Evolutionary conservation across 441 rosid genomes (phyloP).

Genomic region (Erodium trifolium): DNA sequence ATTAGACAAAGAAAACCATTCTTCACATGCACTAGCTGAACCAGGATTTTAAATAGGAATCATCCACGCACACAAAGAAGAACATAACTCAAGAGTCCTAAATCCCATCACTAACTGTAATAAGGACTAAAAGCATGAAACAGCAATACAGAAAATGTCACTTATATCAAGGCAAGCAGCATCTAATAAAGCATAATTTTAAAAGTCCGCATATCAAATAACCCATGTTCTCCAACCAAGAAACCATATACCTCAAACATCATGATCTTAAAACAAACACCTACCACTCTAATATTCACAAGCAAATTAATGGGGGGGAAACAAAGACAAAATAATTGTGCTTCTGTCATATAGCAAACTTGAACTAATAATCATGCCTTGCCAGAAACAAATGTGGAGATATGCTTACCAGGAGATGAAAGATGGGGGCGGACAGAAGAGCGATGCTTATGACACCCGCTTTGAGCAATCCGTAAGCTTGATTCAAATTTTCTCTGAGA

Average conservation of each 20-base stretch:
- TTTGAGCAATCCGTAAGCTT: slow-evolving; percentile 38
- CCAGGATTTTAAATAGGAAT: not conserved
- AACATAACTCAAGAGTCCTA: no score
- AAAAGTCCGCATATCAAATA: not conserved
- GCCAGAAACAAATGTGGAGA: not conserved
- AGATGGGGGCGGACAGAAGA: slow-evolving; percentile 59
- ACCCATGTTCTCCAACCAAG: not conserved
- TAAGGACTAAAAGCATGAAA: no score
- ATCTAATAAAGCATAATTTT: not conserved
- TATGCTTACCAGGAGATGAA: slow-evolving; percentile 54
- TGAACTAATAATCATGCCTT: not conserved
- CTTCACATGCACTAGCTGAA: not conserved
- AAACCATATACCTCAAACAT: not conserved
- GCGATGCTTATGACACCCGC: slow-evolving; percentile 50
- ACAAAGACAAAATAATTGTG: not conserved
- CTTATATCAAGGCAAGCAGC: not conserved
- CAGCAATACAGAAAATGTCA: no score
- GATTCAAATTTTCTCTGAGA: slow-evolving; percentile 59
- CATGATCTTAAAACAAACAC: not conserved
- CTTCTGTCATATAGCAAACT: not conserved
- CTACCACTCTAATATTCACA: not conserved
- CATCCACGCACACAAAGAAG: no score
- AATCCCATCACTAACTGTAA: no score
- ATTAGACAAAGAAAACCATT: not conserved
- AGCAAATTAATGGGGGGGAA: not conserved